Conservation (phyloP, 2,329 filamentous ascomycete genomes). For the Alternaria sp. region DNA sequence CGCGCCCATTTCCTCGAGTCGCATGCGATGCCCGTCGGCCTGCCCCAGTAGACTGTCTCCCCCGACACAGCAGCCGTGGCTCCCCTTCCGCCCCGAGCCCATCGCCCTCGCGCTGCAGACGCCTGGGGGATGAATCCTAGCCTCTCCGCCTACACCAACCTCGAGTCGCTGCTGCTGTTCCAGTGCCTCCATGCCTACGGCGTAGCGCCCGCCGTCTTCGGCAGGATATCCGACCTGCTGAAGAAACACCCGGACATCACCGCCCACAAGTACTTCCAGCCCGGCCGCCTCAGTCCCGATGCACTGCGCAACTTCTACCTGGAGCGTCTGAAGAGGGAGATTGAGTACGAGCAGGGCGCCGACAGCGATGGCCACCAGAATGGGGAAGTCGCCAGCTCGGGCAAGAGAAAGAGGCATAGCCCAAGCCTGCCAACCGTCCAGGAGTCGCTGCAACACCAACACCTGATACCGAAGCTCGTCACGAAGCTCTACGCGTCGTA, state of each 20-base stretch:
- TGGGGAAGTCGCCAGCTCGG: conserved; percentile 57
- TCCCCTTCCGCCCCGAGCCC: conserved; percentile 41
- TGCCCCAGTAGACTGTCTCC: conserved; percentile 36
- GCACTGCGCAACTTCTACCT: conserved; percentile 82
- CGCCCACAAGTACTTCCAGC: conserved; percentile 75
- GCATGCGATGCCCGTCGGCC: conserved; percentile 36
- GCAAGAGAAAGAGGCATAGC: conserved; percentile 75
- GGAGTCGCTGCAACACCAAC: conserved; percentile 71
- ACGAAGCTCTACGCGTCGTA: conserved; percentile 80
- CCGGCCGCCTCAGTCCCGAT: conserved; percentile 76
- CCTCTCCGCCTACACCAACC: conserved; percentile 76
- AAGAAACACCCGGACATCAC: conserved; percentile 77
- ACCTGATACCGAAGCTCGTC: conserved; percentile 75
- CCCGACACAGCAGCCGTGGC: conserved; percentile 46
- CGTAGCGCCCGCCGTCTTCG: conserved; percentile 71
- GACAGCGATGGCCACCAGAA: conserved; percentile 54
- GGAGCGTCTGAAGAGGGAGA: conserved; percentile 77
- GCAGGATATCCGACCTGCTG: conserved; percentile 76
- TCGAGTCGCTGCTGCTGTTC: conserved; percentile 87
- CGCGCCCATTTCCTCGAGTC: conserved; percentile 23
- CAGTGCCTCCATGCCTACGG: conserved; percentile 78
- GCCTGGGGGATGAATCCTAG: conserved; percentile 65
- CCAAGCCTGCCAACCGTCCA: conserved; percentile 71
- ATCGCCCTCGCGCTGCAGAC: conserved; percentile 42
- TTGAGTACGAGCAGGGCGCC: conserved; percentile 60